These are phyloP conservation scores for Afroboletus lepidellus DNA, from an alignment of 1,284 basidiomycete genomes.

Conservation along the genomic window DNA sequence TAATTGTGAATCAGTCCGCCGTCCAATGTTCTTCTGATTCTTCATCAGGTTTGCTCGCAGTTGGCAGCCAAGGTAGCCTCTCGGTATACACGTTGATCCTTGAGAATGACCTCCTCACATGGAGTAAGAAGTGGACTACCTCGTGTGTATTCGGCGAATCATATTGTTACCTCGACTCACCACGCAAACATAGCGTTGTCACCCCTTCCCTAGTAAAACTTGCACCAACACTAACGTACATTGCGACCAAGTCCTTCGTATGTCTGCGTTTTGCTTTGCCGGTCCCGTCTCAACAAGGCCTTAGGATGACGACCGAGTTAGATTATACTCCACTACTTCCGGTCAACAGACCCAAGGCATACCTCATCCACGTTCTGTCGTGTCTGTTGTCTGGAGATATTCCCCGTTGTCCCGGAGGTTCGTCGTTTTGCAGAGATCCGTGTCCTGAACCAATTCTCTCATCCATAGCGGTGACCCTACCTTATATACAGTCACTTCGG, in stretches of 20 bases:
- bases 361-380: slow-evolving; percentile 64
- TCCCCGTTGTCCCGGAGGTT: slow-evolving; percentile 66
- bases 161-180: slow-evolving; percentile 12
- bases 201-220: slow-evolving; percentile 56
- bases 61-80: slow-evolving; percentile 56
- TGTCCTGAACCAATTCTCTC: slow-evolving; percentile 11
- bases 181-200: slow-evolving; percentile 38
- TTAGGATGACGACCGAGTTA: slow-evolving; percentile 58
- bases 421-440: slow-evolving; percentile 19
- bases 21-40: slow-evolving; percentile 6
- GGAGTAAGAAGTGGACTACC: slow-evolving; percentile 72
- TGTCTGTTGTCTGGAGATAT: slow-evolving; percentile 66
- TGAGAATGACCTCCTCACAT: slow-evolving; percentile 76
- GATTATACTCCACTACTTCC: slow-evolving; percentile 69
- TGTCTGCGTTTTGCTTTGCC: slow-evolving; percentile 22
- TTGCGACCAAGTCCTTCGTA: slow-evolving; percentile 63
- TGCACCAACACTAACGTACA: slow-evolving; percentile 73
- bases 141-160: slow-evolving; percentile 41
- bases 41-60: slow-evolving; percentile 63
- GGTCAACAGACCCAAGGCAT: slow-evolving; percentile 65
- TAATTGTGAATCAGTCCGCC: slow-evolving; percentile 28
- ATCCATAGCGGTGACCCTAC: slow-evolving; percentile 65
- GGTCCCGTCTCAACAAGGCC: slow-evolving; percentile 9
- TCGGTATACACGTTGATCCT: slow-evolving; percentile 72
- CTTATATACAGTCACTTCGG: slow-evolving; percentile 73